phyloP scores from a whole-genome alignment of 306 rosid genomes.

The Sophora flavescens region DNA sequence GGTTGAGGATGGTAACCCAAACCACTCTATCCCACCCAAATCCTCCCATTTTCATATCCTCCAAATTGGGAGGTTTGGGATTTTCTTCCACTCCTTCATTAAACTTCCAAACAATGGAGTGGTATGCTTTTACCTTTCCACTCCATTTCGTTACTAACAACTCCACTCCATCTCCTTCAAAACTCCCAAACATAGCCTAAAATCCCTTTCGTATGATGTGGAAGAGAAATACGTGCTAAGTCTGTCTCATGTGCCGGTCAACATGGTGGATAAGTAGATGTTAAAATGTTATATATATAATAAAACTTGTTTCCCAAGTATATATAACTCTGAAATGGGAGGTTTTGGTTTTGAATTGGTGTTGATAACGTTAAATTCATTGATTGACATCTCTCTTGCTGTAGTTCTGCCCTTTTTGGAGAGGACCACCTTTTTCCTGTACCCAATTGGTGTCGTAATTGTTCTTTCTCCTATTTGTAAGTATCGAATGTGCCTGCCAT shows the following conservation, averaged over 20 bases:
- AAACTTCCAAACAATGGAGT: too few species aligned
- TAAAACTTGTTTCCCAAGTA: conserved; percentile 15
- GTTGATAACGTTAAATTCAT: conserved; percentile 34
- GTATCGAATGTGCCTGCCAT: conserved; percentile 50
- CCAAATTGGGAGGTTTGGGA: too few species aligned
- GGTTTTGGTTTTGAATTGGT: conserved; percentile 24
- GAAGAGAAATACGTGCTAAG: background rate
- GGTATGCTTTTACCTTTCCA: too few species aligned
- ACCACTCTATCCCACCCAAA: too few species aligned
- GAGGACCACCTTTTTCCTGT: conserved; percentile 93
- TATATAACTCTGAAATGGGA: conserved; percentile 12
- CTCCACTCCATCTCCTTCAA: too few species aligned
- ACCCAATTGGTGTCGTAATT: conserved; percentile 88
- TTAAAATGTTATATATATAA: background rate
- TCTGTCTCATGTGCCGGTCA: conserved; percentile 15
- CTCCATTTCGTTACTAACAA: too few species aligned
- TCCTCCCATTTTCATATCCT: too few species aligned
- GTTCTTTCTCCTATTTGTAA: conserved; percentile 97
- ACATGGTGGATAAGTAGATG: conserved; percentile 16
- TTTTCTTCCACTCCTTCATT: too few species aligned
- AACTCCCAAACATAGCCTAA: background rate
- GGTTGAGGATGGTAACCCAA: too few species aligned
- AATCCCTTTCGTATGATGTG: conserved; percentile 31
- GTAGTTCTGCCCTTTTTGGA: conserved; percentile 97
- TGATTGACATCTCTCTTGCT: conserved; percentile 45